A percentile compares a stretch with the other conserved stretches of the same genome.
Evolutionary conservation across 805 yeast species (phyloP).

Genomic region (Yarrowia sp.): DNA sequence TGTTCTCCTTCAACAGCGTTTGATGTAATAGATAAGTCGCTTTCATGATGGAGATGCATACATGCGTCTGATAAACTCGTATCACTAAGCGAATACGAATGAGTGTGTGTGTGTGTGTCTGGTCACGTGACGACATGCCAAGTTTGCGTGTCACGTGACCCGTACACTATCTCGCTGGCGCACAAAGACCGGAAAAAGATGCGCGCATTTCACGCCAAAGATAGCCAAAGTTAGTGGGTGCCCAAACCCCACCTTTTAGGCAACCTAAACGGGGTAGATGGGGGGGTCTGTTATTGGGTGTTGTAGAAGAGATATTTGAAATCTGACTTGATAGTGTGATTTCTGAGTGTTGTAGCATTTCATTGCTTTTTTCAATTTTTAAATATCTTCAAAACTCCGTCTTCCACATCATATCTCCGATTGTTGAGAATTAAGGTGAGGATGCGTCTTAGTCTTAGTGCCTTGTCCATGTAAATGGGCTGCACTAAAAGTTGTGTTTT

Average conservation of each 20-base stretch:
- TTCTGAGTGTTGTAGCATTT: too few relatives aligned
- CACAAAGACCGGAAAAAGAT: conserved; percentile 22
- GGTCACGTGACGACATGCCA: background rate
- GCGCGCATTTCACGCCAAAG: conserved; percentile 9
- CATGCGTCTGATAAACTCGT: too few relatives aligned
- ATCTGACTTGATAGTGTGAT: background rate
- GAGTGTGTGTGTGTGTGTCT: too few relatives aligned
- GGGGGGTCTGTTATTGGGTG: background rate
- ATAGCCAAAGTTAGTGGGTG: conserved; percentile 1
- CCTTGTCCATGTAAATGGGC: conserved; percentile 19
- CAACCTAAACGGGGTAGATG: background rate
- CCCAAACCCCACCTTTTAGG: conserved; percentile 16
- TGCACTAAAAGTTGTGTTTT: background rate
- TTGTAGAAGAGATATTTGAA: background rate
- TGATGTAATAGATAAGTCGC: too few relatives aligned
- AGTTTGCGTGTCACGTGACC: background rate
- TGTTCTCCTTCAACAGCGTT: too few relatives aligned
- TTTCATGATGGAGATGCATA: too few relatives aligned
- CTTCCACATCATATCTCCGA: background rate
- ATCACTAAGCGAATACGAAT: too few relatives aligned
- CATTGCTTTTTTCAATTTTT: background rate
- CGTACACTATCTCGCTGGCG: too few relatives aligned
- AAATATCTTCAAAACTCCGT: background rate
- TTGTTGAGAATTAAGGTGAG: background rate
- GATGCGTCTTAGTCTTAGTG: conserved; percentile 3